A percentile compares a stretch with the other conserved stretches of the same genome.
Conservation (phyloP, 1,139 yeast species). For the Suhomyces atakaporum region DNA sequence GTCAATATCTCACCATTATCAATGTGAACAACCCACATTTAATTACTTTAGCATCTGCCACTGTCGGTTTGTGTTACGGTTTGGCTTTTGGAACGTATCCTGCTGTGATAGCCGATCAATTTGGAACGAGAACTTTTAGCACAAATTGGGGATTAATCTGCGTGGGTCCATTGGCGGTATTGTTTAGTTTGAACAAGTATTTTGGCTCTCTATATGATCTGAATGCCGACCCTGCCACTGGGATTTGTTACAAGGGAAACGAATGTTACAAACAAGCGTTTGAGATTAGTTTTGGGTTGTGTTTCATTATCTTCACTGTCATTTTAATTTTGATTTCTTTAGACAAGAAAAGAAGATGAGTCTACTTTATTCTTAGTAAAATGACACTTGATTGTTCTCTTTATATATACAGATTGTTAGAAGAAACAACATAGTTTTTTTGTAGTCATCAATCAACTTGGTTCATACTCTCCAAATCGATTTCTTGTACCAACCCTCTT, state of each 20-base stretch:
- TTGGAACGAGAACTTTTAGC: constrained; percentile 44
- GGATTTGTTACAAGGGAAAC: constrained; percentile 38
- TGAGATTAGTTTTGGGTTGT: constrained; percentile 29
- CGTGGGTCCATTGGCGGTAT: constrained; percentile 41
- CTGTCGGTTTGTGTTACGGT: constrained; percentile 45
- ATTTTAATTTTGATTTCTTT: constrained; percentile 27
- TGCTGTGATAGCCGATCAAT: constrained; percentile 47
- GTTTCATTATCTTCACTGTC: constrained; percentile 25
- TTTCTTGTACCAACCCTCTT: constrained; percentile 44
- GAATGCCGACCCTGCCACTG: constrained; percentile 33
- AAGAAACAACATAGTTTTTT: background rate
- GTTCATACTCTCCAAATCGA: constrained; percentile 55
- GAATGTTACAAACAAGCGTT: constrained; percentile 41
- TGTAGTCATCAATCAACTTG: constrained; percentile 39
- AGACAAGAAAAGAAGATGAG: constrained; percentile 23
- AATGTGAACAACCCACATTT: constrained; percentile 30
- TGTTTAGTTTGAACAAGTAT: constrained; percentile 39
- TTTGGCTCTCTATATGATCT: constrained; percentile 44
- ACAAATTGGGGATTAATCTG: constrained; percentile 51
- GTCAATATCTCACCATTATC: constrained; percentile 33
- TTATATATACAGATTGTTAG: constrained; percentile 6
- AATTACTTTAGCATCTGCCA: constrained; percentile 34
- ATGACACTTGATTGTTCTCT: constrained; percentile 1
- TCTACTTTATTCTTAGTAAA: background rate
- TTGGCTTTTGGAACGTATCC: constrained; percentile 47